Evolutionary conservation across 306 rosid genomes (phyloP).

Genomic region (Sicyos baderoa): DNA sequence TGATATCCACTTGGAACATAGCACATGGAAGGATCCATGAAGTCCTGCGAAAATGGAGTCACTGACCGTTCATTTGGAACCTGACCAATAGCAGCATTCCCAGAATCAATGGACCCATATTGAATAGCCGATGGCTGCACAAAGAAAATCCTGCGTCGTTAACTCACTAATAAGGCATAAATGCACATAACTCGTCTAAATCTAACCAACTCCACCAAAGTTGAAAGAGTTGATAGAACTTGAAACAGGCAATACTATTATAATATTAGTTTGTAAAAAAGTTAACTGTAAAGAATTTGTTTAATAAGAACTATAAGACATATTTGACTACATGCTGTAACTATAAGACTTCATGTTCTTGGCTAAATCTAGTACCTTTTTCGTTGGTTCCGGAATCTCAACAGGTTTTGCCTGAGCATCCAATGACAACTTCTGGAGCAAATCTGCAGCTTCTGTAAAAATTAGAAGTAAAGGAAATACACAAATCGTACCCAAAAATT

Average conservation of each 20-base stretch:
- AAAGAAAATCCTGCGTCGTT: not conserved
- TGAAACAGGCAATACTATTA: not conserved
- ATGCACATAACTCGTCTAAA: not conserved
- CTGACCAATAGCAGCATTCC: constrained; percentile 60
- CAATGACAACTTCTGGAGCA: constrained; percentile 73
- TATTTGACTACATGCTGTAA: too few relatives aligned
- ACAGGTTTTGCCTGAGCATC: constrained; percentile 71
- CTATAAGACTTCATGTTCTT: not conserved
- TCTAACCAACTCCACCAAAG: not conserved
- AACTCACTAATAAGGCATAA: not conserved
- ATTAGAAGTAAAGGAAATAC: constrained; percentile 46
- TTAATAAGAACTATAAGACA: too few relatives aligned
- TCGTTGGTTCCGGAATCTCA: constrained; percentile 74
- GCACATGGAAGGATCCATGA: constrained; percentile 57
- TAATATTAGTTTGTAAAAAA: not conserved
- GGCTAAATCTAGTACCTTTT: constrained; percentile 37
- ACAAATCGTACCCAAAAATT: not conserved
- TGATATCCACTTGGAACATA: constrained; percentile 69
- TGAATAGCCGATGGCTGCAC: constrained; percentile 55
- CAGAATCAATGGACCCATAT: constrained; percentile 66
- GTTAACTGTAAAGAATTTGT: not conserved
- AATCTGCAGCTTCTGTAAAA: constrained; percentile 68
- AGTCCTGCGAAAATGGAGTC: constrained; percentile 62
- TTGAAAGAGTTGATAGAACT: not conserved
- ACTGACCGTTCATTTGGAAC: constrained; percentile 72